Evolutionary conservation across 2,329 filamentous ascomycete genomes (phyloP), one percentile per base, ranked within the genome.

Genomic region (Ambrosiella xylebori): DNA sequence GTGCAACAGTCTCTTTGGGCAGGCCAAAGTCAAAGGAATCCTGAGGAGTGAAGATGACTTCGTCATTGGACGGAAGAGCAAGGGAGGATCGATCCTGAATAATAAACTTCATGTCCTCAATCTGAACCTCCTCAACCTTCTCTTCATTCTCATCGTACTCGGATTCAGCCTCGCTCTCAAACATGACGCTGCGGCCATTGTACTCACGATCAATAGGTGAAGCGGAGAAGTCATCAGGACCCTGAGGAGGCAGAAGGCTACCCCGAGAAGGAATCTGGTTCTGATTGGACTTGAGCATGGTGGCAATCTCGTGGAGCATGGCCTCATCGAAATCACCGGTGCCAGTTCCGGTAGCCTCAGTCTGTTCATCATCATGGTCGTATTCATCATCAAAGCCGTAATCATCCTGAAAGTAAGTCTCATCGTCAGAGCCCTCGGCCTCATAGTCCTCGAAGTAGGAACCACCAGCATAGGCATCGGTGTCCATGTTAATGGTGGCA

Each of bases 231-330:
- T 68, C 65, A 54, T 69, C 65, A 27, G 52, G 15, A 3, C 35
- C 27, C 8, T 54, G 36, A 19, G 36, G 64, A 9, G 73, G 74
- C 15, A 79, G 65, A 7, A 81, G 66, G 63, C 75, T 80, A 47
- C 59, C 47, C 39, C 56, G 75, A 65, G 62, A 71, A 75, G 11
- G 77, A 76, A 2, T 40, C 47, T 77, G 76, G 3, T 80, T 67
- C 54, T 74, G 66, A 58, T 75, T 73, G 1, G 74, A 71, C 65
- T 76, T 74, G 9, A 83, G 69, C 45, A 83, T 70, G 61, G 71
- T 79, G 59, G 79, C 80, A 67, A 84, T 83, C 65, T 83, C 79
- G 77, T 78, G 82, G 35, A 83, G 68, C 0, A 78, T 82, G 8
- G 70, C 75, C 68, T 83, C 80, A 61, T 82, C 80, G 62, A 82